phyloP scores from a whole-genome alignment of 2,329 filamentous ascomycete species.

The Fusarium falciforme region DNA sequence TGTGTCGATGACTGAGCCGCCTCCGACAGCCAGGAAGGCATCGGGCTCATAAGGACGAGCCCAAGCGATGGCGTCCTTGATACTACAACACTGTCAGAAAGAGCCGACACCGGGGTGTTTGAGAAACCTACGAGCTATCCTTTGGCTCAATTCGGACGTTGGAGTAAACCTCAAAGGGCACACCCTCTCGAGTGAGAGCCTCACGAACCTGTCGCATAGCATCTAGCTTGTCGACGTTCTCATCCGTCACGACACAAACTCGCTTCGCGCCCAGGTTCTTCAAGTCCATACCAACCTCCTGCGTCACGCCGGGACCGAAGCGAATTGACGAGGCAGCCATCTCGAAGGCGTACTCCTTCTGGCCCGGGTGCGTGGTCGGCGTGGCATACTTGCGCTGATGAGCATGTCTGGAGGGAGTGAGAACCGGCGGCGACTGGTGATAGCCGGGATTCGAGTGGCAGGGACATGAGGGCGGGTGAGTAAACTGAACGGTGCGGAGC shows the following conservation, averaged over 20 bases:
- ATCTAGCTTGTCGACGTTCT: conserved; percentile 81
- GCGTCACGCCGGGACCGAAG: conserved; percentile 92
- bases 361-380: conserved; percentile 67
- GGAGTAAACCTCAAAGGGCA: conserved; percentile 85
- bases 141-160: conserved; percentile 90
- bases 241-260: conserved; percentile 93
- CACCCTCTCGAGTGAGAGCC: conserved; percentile 79
- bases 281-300: conserved; percentile 98
- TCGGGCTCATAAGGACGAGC: conserved; percentile 84
- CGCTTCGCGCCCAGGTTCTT: conserved; percentile 88
- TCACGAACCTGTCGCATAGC: conserved; percentile 92
- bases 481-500: conserved; percentile 90
- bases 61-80: conserved; percentile 90
- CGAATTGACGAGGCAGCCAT: conserved; percentile 97
- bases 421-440: conserved; percentile 72
- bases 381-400: conserved; percentile 73
- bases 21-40: conserved; percentile 90
- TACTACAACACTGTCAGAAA: conserved; percentile 57
- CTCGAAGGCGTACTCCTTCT: conserved; percentile 98
- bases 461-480: conserved; percentile 87
- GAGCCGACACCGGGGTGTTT: not conserved
- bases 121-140: conserved; percentile 79
- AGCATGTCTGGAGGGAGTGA: conserved; percentile 60
- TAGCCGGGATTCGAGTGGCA: conserved; percentile 91
- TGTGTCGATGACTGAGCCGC: conserved; percentile 95